These are phyloP conservation scores for Capsicum pubescens DNA, from an alignment of 257 asterid genomes.

Conservation along the genomic window DNA sequence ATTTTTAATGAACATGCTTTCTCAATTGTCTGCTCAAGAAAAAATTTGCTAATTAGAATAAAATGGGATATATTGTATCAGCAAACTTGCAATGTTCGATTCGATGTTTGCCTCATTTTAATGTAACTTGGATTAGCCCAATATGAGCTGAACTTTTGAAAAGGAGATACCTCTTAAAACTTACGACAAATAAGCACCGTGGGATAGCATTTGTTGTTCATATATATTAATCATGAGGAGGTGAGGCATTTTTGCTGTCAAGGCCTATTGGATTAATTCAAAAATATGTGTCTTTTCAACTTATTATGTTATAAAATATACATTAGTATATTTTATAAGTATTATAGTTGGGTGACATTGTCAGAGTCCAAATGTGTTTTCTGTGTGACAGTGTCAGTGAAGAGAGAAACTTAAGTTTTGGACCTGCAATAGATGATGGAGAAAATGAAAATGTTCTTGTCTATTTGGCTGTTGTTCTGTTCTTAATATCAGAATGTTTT, in stretches of 20 bases:
- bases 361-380: neutral
- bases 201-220: neutral
- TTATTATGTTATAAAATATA: neutral
- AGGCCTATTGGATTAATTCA: neutral
- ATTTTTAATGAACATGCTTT: too few species aligned
- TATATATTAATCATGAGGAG: neutral
- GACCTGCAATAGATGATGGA: neutral
- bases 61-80: too few species aligned
- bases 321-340: neutral
- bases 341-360: neutral
- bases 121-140: neutral
- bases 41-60: too few species aligned
- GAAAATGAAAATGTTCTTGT: neutral
- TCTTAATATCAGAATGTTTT: neutral
- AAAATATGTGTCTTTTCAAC: neutral
- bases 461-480: neutral
- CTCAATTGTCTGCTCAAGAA: too few species aligned
- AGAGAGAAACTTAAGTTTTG: neutral
- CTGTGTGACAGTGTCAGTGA: neutral
- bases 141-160: neutral
- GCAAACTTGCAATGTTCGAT: neutral
- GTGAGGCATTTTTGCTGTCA: neutral
- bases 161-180: neutral
- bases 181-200: neutral
- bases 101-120: neutral